phyloP scores from a whole-genome alignment of 805 yeast genomes.

The Ogataea corticis region DNA sequence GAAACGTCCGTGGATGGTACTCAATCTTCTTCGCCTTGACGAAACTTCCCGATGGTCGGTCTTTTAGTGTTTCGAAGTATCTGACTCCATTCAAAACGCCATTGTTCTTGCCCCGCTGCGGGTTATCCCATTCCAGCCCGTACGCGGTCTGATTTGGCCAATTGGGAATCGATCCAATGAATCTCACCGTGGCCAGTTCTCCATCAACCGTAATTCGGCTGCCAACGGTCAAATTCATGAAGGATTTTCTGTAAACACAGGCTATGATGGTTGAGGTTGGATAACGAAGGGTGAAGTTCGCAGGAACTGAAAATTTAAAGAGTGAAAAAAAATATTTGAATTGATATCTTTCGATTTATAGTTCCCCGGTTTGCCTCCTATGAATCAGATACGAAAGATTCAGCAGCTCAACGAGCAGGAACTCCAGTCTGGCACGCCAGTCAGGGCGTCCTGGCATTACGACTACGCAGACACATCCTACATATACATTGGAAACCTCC shows the following conservation, averaged over 20 bases:
- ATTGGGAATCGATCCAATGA: slow-evolving; percentile 55
- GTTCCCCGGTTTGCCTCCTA: too few species aligned
- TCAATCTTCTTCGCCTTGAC: slow-evolving; percentile 43
- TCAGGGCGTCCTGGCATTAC: slow-evolving; percentile 83
- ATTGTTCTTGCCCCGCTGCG: slow-evolving; percentile 65
- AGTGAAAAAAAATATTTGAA: neutral
- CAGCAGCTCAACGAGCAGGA: slow-evolving; percentile 66
- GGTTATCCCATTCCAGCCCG: slow-evolving; percentile 89
- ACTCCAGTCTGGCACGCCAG: slow-evolving; percentile 55
- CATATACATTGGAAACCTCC: slow-evolving; percentile 73
- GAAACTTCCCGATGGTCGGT: slow-evolving; percentile 60
- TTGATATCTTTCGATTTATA: too few species aligned
- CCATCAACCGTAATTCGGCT: slow-evolving; percentile 38
- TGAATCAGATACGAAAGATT: slow-evolving; percentile 36
- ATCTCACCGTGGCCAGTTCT: slow-evolving; percentile 63
- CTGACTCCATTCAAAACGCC: slow-evolving; percentile 56
- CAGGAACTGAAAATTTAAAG: neutral
- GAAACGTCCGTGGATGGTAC: slow-evolving; percentile 33
- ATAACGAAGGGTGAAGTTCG: too few species aligned
- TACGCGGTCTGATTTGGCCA: slow-evolving; percentile 62
- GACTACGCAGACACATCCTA: slow-evolving; percentile 79
- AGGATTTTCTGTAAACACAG: neutral
- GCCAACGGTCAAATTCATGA: slow-evolving; percentile 9
- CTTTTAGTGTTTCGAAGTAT: slow-evolving; percentile 50
- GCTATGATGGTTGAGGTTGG: too few species aligned